Evolutionary conservation across 2,329 filamentous ascomycete species (phyloP), one percentile per base, ranked within the genome.

Genomic region (Fusarium agapanthi): DNA sequence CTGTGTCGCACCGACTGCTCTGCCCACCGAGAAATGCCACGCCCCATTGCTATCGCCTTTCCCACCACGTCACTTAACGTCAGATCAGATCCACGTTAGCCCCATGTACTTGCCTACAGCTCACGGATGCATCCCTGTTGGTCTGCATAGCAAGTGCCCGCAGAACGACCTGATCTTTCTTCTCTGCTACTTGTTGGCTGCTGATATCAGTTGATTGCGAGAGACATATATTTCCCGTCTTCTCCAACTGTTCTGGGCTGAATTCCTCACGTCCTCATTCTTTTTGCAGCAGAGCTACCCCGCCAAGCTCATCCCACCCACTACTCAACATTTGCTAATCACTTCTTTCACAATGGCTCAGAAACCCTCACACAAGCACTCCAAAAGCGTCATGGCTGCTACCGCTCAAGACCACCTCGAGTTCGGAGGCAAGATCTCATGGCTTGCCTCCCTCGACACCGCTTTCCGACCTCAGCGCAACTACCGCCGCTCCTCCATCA

Each of bases 401-500:
- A 92, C 91, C 81, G 92, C 95, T 83, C 89, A 96, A 82, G 93
- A 97, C 83, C 95, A 97, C 85, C 91, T 97, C 82, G 89, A 90
- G 81, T 90, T 93, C 81, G 92, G 93, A 83, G 88, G 89, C 80
- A 88, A 88, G 83, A 89, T 92, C 76, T 86, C 88, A 80, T 92
- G 90, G 90, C 86, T 91, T 71, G 86, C 89, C 71, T 83, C 84
- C 72, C 93, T 99, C 81, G 92, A 98, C 87, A 98, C 95, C 75
- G 93, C 96, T 81, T 95, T 92, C 86, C 88, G 89, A 78, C 95
- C 95, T 64, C 89, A 92, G 79, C 93, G 92, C 85, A 95, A 97
- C 88, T 97, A 96, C 86, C 94, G 96, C 81, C 92, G 96, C 78
- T 97, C 95, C 73, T 97, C 95, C 81, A 99, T 99, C 87, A 98